Base-by-base conservation (phyloP, 192 early-diverging fungal species). In the Umbelopsis isabellina region DNA sequence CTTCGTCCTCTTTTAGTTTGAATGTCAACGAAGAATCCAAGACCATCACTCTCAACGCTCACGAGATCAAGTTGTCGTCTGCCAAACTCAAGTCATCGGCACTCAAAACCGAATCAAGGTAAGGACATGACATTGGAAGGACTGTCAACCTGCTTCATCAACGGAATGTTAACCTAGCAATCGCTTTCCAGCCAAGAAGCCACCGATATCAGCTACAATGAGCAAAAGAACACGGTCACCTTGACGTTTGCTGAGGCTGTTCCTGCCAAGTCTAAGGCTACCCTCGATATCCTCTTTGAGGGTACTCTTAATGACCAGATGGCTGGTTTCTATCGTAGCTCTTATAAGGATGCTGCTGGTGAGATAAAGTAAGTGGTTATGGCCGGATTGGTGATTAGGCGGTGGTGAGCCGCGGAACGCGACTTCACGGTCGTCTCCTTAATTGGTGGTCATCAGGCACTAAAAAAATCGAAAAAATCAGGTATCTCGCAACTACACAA, bases 271-370 rank as follows among this genome's bases (percentile, higher is more conserved):
- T 75, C 80, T 33, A 76, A 83, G 15, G 87, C 83, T 15, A 78
- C 82, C 22, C 73, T 93, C 66, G 65, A 77, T 33, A 78, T 93
- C 23, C 61, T 72, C 48, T 94, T 92, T 74, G 82, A 82, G 48
- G 89, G 91, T 68, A 75, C 86, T 30, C 79, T 91, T 47, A 94
- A 93, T 73, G 88, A 98, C 78, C 86, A 92, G 73, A 95, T 99
- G 95, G 85, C 86, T 46, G 96, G 97, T 1, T 99, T 99, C 79
- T 99, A 99, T 84, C 89, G 95, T 50, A 90, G 88, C 64, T 83
- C 84, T 30, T 97, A 92, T 82, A 86, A 83, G 22, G 87, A 89
- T 68, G 79, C 74, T 3, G 68, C 90, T 53, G 92, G 83, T 61
- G 72, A 79, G 25, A 79, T 69, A 53, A 74, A 71, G 77, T 79